Percentiles rank a stretch among this genome's conserved stretches.
These are phyloP conservation scores for Coprinopsis strossmayeri DNA, from an alignment of 768 basidiomycete genomes.

Conservation along the genomic window DNA sequence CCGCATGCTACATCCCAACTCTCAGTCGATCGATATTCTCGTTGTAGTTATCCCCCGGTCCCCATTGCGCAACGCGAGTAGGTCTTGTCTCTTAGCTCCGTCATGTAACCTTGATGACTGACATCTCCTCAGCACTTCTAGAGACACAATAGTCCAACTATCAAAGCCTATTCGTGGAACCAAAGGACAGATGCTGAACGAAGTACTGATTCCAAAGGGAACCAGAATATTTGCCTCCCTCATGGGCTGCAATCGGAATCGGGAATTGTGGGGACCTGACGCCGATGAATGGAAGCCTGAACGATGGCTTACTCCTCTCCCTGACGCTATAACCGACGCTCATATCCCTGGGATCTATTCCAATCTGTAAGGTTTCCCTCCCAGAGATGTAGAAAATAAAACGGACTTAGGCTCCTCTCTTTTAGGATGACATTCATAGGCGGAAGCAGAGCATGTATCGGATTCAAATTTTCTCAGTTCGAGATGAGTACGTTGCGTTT, in stretches of 20 bases:
- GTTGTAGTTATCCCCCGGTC: conserved; percentile 17
- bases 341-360: conserved; percentile 12
- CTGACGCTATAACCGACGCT: conserved; percentile 5
- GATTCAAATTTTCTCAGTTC: conserved; percentile 49
- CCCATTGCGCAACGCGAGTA: conserved; percentile 6
- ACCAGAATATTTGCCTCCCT: conserved; percentile 34
- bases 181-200: conserved; percentile 29
- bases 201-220: conserved; percentile 31
- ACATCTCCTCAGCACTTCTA: conserved; percentile 25
- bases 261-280: conserved; percentile 11
- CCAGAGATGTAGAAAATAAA: conserved; percentile 21
- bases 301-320: conserved; percentile 12
- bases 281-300: conserved; percentile 14
- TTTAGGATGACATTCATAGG: conserved; percentile 42
- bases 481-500: conserved; percentile 41
- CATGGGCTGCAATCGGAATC: conserved; percentile 31
- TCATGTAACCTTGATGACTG: background rate
- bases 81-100: conserved; percentile 2
- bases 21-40: background rate
- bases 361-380: conserved; percentile 15
- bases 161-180: conserved; percentile 27
- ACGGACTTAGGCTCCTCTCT: too few relatives aligned
- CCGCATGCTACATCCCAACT: background rate
- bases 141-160: conserved; percentile 36
- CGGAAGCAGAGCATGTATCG: conserved; percentile 29